These are phyloP conservation scores for Onygenales sp. DNA, from an alignment of 2,329 filamentous ascomycete genomes.

Conservation along the genomic window DNA sequence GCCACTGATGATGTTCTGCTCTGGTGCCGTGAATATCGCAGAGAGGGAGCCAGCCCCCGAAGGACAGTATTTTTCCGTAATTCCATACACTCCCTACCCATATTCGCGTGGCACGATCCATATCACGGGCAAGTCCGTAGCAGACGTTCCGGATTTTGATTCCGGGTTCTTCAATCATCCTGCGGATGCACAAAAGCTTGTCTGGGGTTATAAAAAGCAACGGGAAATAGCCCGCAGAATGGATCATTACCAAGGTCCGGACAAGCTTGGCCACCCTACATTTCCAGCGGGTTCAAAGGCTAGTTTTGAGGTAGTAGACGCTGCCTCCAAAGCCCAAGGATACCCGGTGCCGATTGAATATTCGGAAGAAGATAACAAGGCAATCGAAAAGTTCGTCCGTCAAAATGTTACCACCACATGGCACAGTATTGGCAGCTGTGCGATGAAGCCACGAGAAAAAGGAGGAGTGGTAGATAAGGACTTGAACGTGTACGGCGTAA, in stretches of 20 bases:
- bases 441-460: slow-evolving; percentile 25
- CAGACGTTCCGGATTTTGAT: slow-evolving; percentile 45
- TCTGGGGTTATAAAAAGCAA: slow-evolving; percentile 58
- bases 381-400: slow-evolving; percentile 37
- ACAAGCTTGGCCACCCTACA: slow-evolving; percentile 27
- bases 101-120: slow-evolving; percentile 54
- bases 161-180: slow-evolving; percentile 47
- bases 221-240: slow-evolving; percentile 52
- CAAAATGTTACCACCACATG: slow-evolving; percentile 32
- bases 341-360: slow-evolving; percentile 37
- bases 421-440: slow-evolving; percentile 37
- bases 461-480: slow-evolving; percentile 10
- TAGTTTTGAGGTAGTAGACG: slow-evolving; percentile 15
- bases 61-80: slow-evolving; percentile 45
- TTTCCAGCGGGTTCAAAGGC: slow-evolving; percentile 39
- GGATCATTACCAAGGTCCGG: slow-evolving; percentile 38
- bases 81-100: slow-evolving; percentile 49
- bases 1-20: slow-evolving; percentile 8
- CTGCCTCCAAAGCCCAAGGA: slow-evolving; percentile 14
- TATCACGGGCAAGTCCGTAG: slow-evolving; percentile 36
- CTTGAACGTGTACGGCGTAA: slow-evolving; percentile 22
- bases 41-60: slow-evolving; percentile 24
- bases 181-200: slow-evolving; percentile 48
- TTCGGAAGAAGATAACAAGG: slow-evolving; percentile 38
- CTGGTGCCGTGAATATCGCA: slow-evolving; percentile 14